phyloP scores from a whole-genome alignment of 139 green algal species.

The Ettlia oleoabundans region DNA sequence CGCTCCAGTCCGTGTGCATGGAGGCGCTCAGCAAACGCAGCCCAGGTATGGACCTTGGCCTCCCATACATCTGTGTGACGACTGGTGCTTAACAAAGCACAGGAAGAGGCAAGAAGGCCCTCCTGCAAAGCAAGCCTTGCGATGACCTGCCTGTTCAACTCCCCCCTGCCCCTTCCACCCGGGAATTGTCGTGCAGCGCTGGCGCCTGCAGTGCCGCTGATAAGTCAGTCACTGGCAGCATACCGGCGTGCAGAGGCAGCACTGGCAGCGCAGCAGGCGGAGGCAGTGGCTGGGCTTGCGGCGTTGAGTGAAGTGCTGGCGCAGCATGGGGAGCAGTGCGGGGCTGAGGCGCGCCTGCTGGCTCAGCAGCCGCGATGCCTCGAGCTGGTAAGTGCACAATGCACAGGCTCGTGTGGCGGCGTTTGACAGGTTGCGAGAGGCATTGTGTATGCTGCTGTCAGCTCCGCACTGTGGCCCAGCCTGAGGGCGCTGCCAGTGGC shows the following conservation, averaged over 20 bases:
- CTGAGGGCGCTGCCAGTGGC: neutral
- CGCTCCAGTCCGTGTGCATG: conserved; percentile 25
- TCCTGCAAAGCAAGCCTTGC: neutral
- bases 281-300: neutral
- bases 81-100: too few species aligned
- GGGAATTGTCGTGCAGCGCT: neutral
- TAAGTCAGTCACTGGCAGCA: neutral
- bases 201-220: neutral
- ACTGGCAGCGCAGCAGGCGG: conserved; percentile 4
- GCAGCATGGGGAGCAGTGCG: neutral
- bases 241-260: conserved; percentile 3
- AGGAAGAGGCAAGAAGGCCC: neutral
- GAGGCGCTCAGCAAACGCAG: neutral
- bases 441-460: too few species aligned
- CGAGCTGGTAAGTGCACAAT: conserved; percentile 18
- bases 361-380: neutral
- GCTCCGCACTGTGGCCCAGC: neutral
- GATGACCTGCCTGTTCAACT: neutral
- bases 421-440: too few species aligned
- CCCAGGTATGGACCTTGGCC: neutral
- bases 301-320: neutral
- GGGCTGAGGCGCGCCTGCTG: neutral
- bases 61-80: too few species aligned
- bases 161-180: neutral
- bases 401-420: neutral